Percentiles rank a stretch among this genome's conserved stretches.
These are phyloP conservation scores for Pichia sp. DNA, from an alignment of 1,139 yeast species.

Conservation along the genomic window DNA sequence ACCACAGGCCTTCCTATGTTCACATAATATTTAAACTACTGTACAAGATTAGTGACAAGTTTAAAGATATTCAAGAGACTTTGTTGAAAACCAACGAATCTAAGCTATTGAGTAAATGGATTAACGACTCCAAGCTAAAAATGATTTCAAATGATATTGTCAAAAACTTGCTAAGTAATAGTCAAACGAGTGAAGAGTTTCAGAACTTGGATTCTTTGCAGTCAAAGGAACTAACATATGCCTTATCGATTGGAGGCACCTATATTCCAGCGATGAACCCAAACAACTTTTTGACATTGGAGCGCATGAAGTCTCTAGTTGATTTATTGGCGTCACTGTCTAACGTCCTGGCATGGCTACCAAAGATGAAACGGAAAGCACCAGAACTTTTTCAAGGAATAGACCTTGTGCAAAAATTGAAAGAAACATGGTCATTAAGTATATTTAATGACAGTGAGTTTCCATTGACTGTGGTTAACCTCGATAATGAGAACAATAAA, in stretches of 20 bases:
- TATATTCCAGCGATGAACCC: constrained; percentile 19
- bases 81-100: constrained; percentile 16
- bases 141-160: constrained; percentile 23
- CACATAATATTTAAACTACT: constrained; percentile 39
- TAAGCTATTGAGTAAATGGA: constrained; percentile 25
- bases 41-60: constrained; percentile 26
- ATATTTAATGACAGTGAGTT: constrained; percentile 13
- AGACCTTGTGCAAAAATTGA: constrained; percentile 21
- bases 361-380: constrained; percentile 43
- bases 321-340: constrained; percentile 45
- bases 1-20: constrained; percentile 51
- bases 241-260: constrained; percentile 21
- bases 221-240: constrained; percentile 22
- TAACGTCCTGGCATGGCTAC: constrained; percentile 55
- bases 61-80: constrained; percentile 19
- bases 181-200: background rate
- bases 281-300: constrained; percentile 22
- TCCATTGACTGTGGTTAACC: constrained; percentile 22
- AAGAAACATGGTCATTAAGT: constrained; percentile 30
- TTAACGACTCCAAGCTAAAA: constrained; percentile 20
- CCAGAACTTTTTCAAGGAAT: constrained; percentile 28
- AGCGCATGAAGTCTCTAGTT: constrained; percentile 42
- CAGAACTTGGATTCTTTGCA: constrained; percentile 7
- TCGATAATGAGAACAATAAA: constrained; percentile 31
- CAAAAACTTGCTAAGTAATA: constrained; percentile 12